Evolutionary conservation across 148 eudicot species (phyloP), one percentile per base, ranked within the genome.

Genomic region (Amaranthus palmeri): DNA sequence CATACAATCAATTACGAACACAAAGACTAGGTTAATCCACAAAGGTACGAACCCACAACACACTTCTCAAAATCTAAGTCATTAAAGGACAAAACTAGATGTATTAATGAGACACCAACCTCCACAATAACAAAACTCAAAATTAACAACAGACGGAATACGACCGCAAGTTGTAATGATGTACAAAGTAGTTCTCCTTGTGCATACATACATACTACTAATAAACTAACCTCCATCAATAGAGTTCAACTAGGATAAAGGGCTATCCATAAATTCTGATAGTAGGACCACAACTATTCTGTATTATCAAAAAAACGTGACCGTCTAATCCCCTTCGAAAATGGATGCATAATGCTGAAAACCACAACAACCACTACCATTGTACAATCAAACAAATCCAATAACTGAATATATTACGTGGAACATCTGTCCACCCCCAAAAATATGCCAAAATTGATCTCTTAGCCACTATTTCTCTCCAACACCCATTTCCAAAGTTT

Each of bases 221-320:
- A 25, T 25, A 25, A 67, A 63, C 15, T 68, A 69, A 68, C 12
- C 73, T 57, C 69, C 63, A 74, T 25, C 36, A 25, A 25, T 25
- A 25, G 36, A 25, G 36, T 25, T 49, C 51, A 11, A 68, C 56
- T 10, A 69, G 43, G 74, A 78, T 73, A 68, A 73, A 67, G 51
- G 71, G 69, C 50, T 63, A 70, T 55, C 69, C 58, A 68, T 64
- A 57, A 61, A 69, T 49, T 63, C 43, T 63, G 12, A 63, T 58
- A 75, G 49, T 10, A 74, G 74, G 81, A 78, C 74, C 77, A 73
- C 77, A 69, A 54, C 15, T 15, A 7, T 52, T 62, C 7, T 12
- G 10, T 46, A 56, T 62, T 17, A 54, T 71, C 52, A 14, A 58
- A 54, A 18, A 78, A 55, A 58, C 43, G 17, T 54, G 72, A 62